phyloP scores from a whole-genome alignment of 139 green algal genomes.

The Zygnema circumcarinatum region DNA sequence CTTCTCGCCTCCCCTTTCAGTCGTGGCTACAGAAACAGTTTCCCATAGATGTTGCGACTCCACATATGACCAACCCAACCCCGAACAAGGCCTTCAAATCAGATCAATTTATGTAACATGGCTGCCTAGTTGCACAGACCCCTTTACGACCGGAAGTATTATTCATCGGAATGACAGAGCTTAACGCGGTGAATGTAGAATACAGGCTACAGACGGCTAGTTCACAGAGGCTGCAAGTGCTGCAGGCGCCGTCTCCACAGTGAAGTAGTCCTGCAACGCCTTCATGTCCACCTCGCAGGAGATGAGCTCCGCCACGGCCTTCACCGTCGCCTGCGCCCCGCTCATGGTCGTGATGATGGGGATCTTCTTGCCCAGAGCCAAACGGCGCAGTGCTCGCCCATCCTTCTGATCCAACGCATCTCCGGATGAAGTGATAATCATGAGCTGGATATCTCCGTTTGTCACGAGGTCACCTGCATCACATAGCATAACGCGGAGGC shows the following conservation, averaged over 20 bases:
- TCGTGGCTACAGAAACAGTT: neutral
- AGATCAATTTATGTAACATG: neutral
- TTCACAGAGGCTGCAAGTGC: conserved; percentile 7
- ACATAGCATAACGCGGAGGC: neutral
- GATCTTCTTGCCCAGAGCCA: conserved; percentile 86
- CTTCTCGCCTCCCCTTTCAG: too few species aligned
- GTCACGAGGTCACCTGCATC: conserved; percentile 56
- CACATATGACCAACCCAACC: neutral
- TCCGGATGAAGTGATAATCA: conserved; percentile 90
- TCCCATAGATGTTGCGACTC: neutral
- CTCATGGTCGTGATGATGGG: conserved; percentile 95
- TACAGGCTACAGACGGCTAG: neutral
- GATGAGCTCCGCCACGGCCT: conserved; percentile 83
- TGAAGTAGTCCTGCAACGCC: conserved; percentile 83
- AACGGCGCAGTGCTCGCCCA: conserved; percentile 89
- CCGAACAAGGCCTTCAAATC: neutral
- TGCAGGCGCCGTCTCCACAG: neutral
- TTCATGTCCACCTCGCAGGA: conserved; percentile 79
- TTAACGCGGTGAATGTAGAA: neutral
- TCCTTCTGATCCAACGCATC: conserved; percentile 90
- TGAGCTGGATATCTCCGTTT: conserved; percentile 73
- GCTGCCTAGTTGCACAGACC: neutral
- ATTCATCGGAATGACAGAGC: neutral
- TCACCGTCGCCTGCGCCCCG: conserved; percentile 81
- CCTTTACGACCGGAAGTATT: neutral